A percentile compares a stretch with the other conserved stretches of the same genome.
Evolutionary conservation across 2,329 filamentous ascomycete species (phyloP).

Genomic region (Fusarium sp.): DNA sequence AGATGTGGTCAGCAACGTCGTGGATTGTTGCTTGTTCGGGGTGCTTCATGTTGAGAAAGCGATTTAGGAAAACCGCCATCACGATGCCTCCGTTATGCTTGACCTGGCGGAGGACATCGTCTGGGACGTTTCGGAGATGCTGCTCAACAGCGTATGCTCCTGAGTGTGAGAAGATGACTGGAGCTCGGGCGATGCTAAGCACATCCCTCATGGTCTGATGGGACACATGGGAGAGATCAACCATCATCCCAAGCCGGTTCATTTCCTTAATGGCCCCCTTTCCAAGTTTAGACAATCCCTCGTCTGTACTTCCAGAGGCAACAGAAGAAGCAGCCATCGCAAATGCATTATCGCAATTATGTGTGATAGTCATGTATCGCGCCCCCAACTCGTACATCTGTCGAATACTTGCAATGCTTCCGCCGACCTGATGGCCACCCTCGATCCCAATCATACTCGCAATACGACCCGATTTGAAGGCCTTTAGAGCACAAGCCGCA

Average conservation of each 20-base stretch:
- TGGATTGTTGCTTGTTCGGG: conserved; percentile 51
- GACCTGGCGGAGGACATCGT: conserved; percentile 54
- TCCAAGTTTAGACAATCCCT: conserved; percentile 47
- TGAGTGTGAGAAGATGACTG: conserved; percentile 53
- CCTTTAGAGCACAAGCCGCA: conserved; percentile 43
- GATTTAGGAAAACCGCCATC: conserved; percentile 57
- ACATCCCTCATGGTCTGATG: conserved; percentile 51
- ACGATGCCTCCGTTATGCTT: conserved; percentile 55
- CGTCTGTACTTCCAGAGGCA: conserved; percentile 40
- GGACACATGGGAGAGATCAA: conserved; percentile 51
- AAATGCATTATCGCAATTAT: conserved; percentile 53
- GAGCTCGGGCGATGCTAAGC: conserved; percentile 44
- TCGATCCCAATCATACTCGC: conserved; percentile 56
- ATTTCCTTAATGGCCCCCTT: conserved; percentile 50
- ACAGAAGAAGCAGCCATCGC: conserved; percentile 50
- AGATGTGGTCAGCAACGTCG: conserved; percentile 54
- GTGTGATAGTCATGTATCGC: conserved; percentile 54
- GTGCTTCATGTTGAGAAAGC: conserved; percentile 50
- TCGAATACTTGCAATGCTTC: conserved; percentile 52
- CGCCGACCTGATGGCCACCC: conserved; percentile 53
- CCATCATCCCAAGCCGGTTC: conserved; percentile 55
- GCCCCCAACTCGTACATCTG: conserved; percentile 54
- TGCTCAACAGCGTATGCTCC: conserved; percentile 44
- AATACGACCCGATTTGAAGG: conserved; percentile 51
- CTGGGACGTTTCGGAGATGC: conserved; percentile 57